Conservation (phyloP, 2,329 filamentous ascomycete species). For the Gaeumannomyces tritici region DNA sequence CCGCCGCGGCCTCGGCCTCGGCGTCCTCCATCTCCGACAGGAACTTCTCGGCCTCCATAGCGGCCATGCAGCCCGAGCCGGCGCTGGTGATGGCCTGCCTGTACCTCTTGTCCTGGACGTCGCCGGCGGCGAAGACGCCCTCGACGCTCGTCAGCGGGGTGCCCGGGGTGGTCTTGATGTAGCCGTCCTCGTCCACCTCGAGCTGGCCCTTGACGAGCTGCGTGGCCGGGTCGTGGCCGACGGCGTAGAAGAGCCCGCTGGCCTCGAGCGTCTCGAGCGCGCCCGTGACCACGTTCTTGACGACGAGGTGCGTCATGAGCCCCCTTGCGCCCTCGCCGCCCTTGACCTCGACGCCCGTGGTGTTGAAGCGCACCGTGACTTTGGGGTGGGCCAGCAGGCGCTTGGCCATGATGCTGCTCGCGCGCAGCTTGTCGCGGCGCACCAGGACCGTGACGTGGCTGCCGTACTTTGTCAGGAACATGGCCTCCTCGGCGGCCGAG, state of each 20-base stretch:
- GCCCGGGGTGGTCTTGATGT: constrained; percentile 81
- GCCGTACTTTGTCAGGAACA: constrained; percentile 96
- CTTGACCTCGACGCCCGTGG: constrained; percentile 70
- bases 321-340: constrained; percentile 62
- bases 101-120: constrained; percentile 98
- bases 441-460: constrained; percentile 92
- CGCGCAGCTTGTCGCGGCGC: constrained; percentile 74
- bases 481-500: constrained; percentile 92
- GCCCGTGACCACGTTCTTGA: constrained; percentile 71
- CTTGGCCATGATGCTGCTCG: constrained; percentile 85
- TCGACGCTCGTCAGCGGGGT: constrained; percentile 80
- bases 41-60: constrained; percentile 91
- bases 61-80: constrained; percentile 89
- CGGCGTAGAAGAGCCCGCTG: constrained; percentile 92
- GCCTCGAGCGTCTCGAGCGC: constrained; percentile 76
- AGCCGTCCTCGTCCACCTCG: constrained; percentile 80
- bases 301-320: constrained; percentile 77
- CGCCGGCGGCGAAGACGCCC: constrained; percentile 92
- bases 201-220: constrained; percentile 79
- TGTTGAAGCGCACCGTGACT: constrained; percentile 83
- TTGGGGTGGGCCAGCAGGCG: constrained; percentile 76
- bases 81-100: constrained; percentile 96
- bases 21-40: constrained; percentile 64
- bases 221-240: constrained; percentile 93
- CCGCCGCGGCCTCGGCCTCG: constrained; percentile 10